These are phyloP conservation scores for Fusarium sp. DNA, from an alignment of 2,329 filamentous ascomycete species.

Conservation along the genomic window DNA sequence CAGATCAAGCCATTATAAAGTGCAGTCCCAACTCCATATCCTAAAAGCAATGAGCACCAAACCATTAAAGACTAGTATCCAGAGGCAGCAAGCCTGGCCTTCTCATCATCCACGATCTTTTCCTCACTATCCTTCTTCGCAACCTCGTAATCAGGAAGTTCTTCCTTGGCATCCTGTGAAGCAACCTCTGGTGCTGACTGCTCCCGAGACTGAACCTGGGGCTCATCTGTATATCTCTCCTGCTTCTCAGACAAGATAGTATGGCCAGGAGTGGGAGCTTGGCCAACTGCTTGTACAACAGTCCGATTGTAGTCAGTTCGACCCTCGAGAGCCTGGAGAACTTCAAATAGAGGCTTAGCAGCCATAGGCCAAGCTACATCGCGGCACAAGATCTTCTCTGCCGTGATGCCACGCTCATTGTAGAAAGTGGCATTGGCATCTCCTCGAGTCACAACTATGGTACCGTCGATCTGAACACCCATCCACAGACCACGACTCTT, in stretches of 20 bases:
- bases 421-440: conserved; percentile 87
- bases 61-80: conserved; percentile 26
- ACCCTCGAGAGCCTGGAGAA: conserved; percentile 57
- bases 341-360: conserved; percentile 56
- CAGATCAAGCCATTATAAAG: not conserved
- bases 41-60: too few relatives aligned
- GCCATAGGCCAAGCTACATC: conserved; percentile 58
- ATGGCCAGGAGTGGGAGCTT: conserved; percentile 40
- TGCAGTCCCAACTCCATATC: not conserved
- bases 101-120: conserved; percentile 44
- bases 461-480: conserved; percentile 84
- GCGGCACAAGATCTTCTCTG: conserved; percentile 54
- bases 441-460: conserved; percentile 78
- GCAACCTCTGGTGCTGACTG: not conserved
- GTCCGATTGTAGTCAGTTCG: conserved; percentile 43
- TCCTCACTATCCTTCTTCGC: conserved; percentile 23
- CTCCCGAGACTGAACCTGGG: not conserved
- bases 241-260: conserved; percentile 51
- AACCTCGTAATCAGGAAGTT: conserved; percentile 38
- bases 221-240: conserved; percentile 36
- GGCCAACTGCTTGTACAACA: conserved; percentile 48
- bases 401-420: conserved; percentile 63
- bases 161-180: conserved; percentile 27
- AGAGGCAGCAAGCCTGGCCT: conserved; percentile 47
- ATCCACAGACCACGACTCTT: conserved; percentile 85